Evolutionary conservation across 441 rosid species (phyloP).

Genomic region (Erodium trifolium): DNA sequence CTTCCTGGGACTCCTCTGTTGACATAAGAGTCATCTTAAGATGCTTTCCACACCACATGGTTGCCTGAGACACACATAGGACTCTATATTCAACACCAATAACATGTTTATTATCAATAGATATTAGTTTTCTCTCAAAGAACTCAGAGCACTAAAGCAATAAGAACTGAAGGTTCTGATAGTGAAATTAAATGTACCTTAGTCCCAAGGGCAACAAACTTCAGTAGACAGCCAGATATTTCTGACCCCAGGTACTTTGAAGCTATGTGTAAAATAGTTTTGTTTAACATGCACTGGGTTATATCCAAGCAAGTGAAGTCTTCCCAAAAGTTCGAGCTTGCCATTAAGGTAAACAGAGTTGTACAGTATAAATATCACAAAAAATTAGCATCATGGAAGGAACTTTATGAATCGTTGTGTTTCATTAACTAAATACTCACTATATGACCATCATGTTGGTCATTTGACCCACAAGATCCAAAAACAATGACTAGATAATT

Average conservation of each 20-base stretch:
- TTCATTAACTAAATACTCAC: not conserved
- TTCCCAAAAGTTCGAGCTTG: constrained; percentile 56
- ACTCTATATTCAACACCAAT: constrained; percentile 3
- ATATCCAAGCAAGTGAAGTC: constrained; percentile 85
- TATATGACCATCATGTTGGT: not conserved
- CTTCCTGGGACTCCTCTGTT: constrained; percentile 74
- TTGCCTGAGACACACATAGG: constrained; percentile 36
- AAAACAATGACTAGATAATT: not conserved
- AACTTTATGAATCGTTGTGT: not conserved
- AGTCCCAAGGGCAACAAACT: constrained; percentile 46
- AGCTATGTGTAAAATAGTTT: constrained; percentile 49
- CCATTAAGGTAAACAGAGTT: constrained; percentile 36
- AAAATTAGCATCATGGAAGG: not conserved
- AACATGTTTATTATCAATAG: not conserved
- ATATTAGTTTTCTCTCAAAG: not conserved
- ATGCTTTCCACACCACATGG: constrained; percentile 84
- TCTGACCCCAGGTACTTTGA: constrained; percentile 44
- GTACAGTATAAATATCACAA: not conserved
- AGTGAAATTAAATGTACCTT: constrained; percentile 37
- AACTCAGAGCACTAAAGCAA: constrained; percentile 9
- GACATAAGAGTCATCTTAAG: constrained; percentile 78
- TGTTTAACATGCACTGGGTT: constrained; percentile 71
- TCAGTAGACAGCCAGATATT: constrained; percentile 30
- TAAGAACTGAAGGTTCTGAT: not conserved
- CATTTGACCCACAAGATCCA: not conserved